phyloP scores from a whole-genome alignment of 1,139 yeast species.

The Hansenula sp. region DNA sequence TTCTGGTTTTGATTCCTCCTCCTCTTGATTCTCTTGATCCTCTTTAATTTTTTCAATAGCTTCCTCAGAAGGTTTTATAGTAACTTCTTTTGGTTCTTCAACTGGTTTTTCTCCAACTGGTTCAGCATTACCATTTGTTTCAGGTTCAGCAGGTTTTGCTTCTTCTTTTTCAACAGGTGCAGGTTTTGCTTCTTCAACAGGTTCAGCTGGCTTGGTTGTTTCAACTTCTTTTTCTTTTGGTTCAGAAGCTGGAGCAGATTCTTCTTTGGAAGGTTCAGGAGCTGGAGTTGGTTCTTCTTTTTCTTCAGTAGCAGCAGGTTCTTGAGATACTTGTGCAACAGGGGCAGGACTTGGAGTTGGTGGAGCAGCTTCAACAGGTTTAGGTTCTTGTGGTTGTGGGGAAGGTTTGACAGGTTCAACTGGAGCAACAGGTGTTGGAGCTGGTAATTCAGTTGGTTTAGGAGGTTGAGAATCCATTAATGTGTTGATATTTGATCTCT shows the following conservation, averaged over 20 bases:
- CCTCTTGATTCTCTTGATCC: slow-evolving; percentile 27
- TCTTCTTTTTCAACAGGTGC: slow-evolving; percentile 7
- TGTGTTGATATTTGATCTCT: not conserved
- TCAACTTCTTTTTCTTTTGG: not conserved
- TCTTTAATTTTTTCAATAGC: slow-evolving; percentile 37
- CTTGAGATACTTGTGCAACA: not conserved
- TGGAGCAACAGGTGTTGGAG: slow-evolving; percentile 1
- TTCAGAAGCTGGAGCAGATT: not conserved
- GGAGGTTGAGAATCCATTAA: not conserved
- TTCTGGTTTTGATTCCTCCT: slow-evolving; percentile 25
- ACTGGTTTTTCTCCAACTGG: slow-evolving; percentile 3
- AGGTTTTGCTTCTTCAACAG: slow-evolving; percentile 1
- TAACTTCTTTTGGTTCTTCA: slow-evolving; percentile 9
- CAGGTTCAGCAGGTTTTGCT: slow-evolving; percentile 3
- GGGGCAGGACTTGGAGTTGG: slow-evolving; percentile 3
- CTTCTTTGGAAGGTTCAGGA: slow-evolving; percentile 4
- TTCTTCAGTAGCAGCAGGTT: slow-evolving; percentile 1
- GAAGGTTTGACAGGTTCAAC: not conserved
- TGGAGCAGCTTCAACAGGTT: slow-evolving; percentile 8
- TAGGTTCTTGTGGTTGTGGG: slow-evolving; percentile 5
- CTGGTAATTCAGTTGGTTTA: not conserved
- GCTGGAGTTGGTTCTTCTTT: slow-evolving; percentile 6
- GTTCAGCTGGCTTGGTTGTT: not conserved
- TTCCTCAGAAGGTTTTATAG: slow-evolving; percentile 38
- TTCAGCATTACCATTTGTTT: slow-evolving; percentile 6